phyloP scores from a whole-genome alignment of 495 filamentous ascomycete species.

The Saxophila tyrrhenica region DNA sequence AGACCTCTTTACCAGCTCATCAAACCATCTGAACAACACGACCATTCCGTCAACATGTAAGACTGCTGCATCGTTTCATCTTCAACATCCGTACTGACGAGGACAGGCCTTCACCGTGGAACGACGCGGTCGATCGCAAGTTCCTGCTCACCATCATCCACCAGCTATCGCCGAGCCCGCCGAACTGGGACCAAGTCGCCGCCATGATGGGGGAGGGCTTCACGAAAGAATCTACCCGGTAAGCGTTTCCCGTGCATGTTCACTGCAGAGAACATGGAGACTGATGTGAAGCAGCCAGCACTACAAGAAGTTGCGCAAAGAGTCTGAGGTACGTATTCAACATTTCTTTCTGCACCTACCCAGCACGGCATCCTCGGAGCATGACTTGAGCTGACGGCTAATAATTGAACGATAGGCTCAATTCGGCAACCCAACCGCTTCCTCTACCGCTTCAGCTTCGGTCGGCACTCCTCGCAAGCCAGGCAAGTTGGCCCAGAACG shows the following conservation, averaged over 20 bases:
- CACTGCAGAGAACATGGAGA: neutral
- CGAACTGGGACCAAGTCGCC: conserved; percentile 17
- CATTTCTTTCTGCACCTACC: neutral
- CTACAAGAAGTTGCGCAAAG: conserved; percentile 20
- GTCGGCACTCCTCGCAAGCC: neutral
- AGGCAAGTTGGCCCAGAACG: neutral
- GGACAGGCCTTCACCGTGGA: conserved; percentile 4
- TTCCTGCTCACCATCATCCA: conserved; percentile 21
- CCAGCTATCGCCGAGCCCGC: conserved; percentile 2
- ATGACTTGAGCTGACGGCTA: too few species aligned
- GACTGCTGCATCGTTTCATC: neutral
- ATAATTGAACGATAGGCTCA: too few species aligned
- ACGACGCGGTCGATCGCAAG: conserved; percentile 11
- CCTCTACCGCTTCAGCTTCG: neutral
- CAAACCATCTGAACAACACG: too few species aligned
- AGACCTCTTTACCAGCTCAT: too few species aligned
- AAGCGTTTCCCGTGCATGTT: neutral
- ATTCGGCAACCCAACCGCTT: neutral
- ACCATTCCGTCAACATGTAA: neutral
- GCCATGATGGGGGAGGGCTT: conserved; percentile 16
- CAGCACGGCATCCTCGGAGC: neutral
- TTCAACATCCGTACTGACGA: neutral
- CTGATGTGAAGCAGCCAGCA: conserved; percentile 11
- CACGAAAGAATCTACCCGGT: conserved; percentile 18
- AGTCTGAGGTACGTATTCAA: neutral